Evolutionary conservation across 2,329 filamentous ascomycete genomes (phyloP).

Genomic region (Fusarium sp.): DNA sequence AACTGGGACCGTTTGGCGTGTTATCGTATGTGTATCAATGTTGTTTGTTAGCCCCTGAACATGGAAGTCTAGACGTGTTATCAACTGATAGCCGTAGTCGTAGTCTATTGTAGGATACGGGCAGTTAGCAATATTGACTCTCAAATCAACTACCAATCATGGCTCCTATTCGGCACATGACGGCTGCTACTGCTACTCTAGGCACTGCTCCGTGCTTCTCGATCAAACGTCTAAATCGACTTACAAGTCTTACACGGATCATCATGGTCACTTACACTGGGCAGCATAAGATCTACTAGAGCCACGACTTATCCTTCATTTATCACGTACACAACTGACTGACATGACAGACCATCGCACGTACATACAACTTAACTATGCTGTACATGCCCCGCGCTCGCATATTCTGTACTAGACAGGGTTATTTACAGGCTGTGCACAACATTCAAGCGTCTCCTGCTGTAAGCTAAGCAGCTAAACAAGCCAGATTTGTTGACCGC

Average conservation of each 20-base stretch:
- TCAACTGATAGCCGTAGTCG: neutral
- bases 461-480: neutral
- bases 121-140: neutral
- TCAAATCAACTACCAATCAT: conserved; percentile 37
- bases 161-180: conserved; percentile 28
- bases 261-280: conserved; percentile 11
- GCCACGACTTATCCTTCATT: neutral
- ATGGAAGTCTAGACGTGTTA: conserved; percentile 2
- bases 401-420: conserved; percentile 43
- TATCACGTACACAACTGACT: neutral
- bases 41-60: conserved; percentile 26
- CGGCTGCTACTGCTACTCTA: conserved; percentile 22
- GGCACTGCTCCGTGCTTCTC: conserved; percentile 41
- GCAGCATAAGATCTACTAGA: neutral
- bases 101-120: neutral
- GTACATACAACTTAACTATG: conserved; percentile 3
- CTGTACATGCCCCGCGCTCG: conserved; percentile 33
- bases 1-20: neutral
- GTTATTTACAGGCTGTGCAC: conserved; percentile 34
- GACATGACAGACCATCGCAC: neutral
- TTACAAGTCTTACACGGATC: conserved; percentile 38
- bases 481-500: conserved; percentile 44
- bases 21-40: conserved; percentile 14
- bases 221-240: conserved; percentile 19
- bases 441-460: conserved; percentile 28